phyloP scores from a whole-genome alignment of 2,329 filamentous ascomycete species.

The Periconia macrospinosa region DNA sequence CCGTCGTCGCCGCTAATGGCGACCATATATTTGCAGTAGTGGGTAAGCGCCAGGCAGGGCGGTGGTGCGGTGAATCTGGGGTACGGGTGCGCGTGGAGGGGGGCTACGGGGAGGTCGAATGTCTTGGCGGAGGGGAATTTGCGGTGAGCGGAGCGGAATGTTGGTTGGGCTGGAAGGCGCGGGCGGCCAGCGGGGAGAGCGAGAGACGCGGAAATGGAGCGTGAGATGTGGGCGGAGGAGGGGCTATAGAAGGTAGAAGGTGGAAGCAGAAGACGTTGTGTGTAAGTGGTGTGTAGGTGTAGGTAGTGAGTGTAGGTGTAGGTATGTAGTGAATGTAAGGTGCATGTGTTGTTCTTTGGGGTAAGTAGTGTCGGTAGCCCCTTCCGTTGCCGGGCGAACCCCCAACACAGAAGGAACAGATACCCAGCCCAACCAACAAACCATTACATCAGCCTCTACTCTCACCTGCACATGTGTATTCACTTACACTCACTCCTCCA shows the following conservation, averaged over 20 bases:
- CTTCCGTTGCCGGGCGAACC: background rate
- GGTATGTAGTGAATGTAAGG: background rate
- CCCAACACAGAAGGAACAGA: background rate
- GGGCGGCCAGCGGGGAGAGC: background rate
- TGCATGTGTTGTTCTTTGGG: background rate
- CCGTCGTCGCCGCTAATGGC: conserved; percentile 19
- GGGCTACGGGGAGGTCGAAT: conserved; percentile 1
- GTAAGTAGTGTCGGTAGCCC: background rate
- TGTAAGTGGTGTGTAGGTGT: background rate
- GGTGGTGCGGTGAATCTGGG: conserved; percentile 16
- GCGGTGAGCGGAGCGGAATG: conserved; percentile 12
- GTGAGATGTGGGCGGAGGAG: background rate
- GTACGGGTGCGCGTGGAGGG: background rate
- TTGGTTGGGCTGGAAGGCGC: background rate
- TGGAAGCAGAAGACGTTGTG: no score
- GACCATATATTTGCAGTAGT: conserved; percentile 32
- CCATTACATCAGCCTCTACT: background rate
- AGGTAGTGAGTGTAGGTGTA: background rate
- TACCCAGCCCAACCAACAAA: background rate
- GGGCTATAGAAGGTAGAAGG: no score
- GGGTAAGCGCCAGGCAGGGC: background rate
- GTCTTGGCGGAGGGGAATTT: conserved; percentile 20
- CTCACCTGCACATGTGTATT: no score
- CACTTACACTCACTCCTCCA: no score
- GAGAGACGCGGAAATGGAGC: background rate